Evolutionary conservation across 306 rosid genomes (phyloP).

Genomic region (Lablab purpureus): DNA sequence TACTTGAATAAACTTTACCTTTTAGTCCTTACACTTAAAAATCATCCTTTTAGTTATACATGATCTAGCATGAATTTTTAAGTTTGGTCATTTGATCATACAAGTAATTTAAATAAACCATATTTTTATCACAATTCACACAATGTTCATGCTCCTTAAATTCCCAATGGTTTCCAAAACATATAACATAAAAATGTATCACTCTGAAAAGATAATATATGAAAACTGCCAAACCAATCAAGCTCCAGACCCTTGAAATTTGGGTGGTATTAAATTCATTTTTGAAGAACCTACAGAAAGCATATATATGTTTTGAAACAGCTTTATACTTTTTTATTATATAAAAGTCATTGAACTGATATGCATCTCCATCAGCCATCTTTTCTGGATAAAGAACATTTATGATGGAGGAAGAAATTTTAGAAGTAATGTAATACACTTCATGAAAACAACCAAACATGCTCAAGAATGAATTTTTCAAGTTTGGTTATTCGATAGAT

Average conservation of each 20-base stretch:
- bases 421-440: not conserved
- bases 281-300: not conserved
- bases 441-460: not conserved
- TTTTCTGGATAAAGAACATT: not conserved
- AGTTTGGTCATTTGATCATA: not conserved
- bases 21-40: too few relatives aligned
- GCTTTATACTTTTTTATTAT: not conserved
- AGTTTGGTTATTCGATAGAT: not conserved
- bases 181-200: too few relatives aligned
- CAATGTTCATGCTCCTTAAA: not conserved
- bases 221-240: not conserved
- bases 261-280: not conserved
- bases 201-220: not conserved
- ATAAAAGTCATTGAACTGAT: not conserved
- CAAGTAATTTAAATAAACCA: not conserved
- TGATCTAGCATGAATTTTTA: not conserved
- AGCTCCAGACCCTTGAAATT: not conserved
- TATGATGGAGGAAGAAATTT: not conserved
- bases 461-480: not conserved
- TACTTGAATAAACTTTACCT: too few relatives aligned
- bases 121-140: not conserved
- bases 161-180: slow-evolving; percentile 3
- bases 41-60: too few relatives aligned
- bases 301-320: not conserved
- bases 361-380: not conserved